A percentile compares a stretch with the other conserved stretches of the same genome.
phyloP scores from a whole-genome alignment of 2,329 filamentous ascomycete species.

The Penicillium brasilianum region DNA sequence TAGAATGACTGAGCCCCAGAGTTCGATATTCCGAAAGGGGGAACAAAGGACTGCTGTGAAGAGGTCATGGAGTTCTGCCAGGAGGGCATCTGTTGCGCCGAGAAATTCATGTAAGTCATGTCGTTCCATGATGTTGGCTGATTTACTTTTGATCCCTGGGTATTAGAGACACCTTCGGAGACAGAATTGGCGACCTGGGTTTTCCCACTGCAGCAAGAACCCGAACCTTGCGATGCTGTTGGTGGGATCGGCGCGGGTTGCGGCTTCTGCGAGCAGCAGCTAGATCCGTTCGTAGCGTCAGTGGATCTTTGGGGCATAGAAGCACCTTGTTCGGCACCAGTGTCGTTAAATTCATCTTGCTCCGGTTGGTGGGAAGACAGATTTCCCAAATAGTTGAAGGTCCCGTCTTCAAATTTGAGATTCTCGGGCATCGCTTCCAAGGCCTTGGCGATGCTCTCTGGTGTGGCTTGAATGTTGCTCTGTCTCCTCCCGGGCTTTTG shows the following conservation, averaged over 20 bases:
- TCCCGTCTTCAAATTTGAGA: conserved; percentile 29
- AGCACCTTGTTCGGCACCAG: not conserved
- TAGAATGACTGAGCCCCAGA: conserved; percentile 20
- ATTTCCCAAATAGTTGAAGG: conserved; percentile 13
- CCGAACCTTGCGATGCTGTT: conserved; percentile 16
- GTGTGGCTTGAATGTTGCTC: conserved; percentile 39
- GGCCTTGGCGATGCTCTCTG: conserved; percentile 43
- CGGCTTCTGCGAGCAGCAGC: conserved; percentile 35
- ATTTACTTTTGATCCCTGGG: conserved; percentile 9
- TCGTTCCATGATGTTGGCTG: conserved; percentile 19
- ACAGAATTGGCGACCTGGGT: not conserved
- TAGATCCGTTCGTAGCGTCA: conserved; percentile 12
- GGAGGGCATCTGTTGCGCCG: conserved; percentile 23
- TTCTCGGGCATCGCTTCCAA: conserved; percentile 36
- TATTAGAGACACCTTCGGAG: not conserved
- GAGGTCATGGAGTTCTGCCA: conserved; percentile 31
- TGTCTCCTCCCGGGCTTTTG: conserved; percentile 44
- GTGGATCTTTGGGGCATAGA: not conserved
- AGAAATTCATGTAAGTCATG: conserved; percentile 23
- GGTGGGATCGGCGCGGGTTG: conserved; percentile 10
- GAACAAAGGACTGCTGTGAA: conserved; percentile 22
- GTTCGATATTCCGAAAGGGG: conserved; percentile 23
- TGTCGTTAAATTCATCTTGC: conserved; percentile 10
- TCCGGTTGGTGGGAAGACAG: conserved; percentile 19
- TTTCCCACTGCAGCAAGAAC: conserved; percentile 40